Conservation (phyloP, 371 early-diverging fungal species). For the Mortierella sp. region DNA sequence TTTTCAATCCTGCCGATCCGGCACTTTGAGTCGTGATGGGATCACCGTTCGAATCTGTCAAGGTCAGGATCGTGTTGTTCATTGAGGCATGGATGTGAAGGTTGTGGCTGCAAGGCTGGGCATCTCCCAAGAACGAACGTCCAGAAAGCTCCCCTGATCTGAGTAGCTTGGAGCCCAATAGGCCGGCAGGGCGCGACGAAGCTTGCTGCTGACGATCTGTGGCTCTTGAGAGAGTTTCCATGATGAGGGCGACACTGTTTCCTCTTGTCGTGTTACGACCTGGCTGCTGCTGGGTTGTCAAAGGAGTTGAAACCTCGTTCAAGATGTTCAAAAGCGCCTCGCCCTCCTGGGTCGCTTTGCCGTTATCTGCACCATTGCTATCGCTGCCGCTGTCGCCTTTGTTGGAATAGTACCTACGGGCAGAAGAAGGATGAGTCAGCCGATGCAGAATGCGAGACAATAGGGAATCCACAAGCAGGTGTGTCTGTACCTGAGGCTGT, state of each 20-base stretch:
- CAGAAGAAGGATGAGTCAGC: background rate
- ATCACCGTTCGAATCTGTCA: constrained; percentile 79
- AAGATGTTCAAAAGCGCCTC: constrained; percentile 40
- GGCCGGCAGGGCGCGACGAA: constrained; percentile 10
- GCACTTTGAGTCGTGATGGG: constrained; percentile 80
- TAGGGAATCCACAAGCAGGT: background rate
- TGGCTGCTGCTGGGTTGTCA: constrained; percentile 5
- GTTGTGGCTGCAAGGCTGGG: constrained; percentile 53
- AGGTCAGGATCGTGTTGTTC: constrained; percentile 93
- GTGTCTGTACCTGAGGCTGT: constrained; percentile 20
- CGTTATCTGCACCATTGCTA: constrained; percentile 9
- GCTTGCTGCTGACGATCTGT: constrained; percentile 30
- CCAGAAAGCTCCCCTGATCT: constrained; percentile 2
- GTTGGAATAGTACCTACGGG: constrained; percentile 16
- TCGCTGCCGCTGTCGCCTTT: constrained; percentile 6
- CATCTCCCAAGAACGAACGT: constrained; percentile 25
- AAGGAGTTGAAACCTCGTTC: constrained; percentile 12
- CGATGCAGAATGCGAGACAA: too few species aligned
- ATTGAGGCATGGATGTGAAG: constrained; percentile 83
- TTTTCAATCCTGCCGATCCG: constrained; percentile 89
- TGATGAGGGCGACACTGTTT: constrained; percentile 23
- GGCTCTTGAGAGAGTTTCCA: constrained; percentile 38
- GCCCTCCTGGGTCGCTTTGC: constrained; percentile 19
- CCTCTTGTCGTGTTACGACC: constrained; percentile 9
- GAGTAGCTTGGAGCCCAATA: constrained; percentile 13